phyloP scores from a whole-genome alignment of 2,329 filamentous ascomycete species.

The Alternaria brassicicola region DNA sequence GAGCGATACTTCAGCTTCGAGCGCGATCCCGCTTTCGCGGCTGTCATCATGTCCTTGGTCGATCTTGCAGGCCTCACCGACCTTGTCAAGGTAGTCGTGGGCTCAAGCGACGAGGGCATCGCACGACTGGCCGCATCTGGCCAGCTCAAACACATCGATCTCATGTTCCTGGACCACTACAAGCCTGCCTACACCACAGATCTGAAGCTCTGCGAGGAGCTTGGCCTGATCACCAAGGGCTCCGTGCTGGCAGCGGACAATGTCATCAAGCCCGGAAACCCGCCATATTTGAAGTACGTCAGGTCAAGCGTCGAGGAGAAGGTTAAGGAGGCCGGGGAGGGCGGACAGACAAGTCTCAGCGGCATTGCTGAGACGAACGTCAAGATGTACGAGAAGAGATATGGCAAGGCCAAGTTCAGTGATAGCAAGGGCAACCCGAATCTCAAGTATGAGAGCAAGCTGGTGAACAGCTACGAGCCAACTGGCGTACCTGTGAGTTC shows the following conservation, averaged over 20 bases:
- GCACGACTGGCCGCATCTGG: slow-evolving; percentile 63
- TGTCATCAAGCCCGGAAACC: slow-evolving; percentile 73
- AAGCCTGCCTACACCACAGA: slow-evolving; percentile 78
- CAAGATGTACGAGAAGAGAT: slow-evolving; percentile 57
- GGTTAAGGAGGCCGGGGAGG: slow-evolving; percentile 47
- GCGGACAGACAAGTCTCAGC: slow-evolving; percentile 44
- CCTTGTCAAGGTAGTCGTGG: slow-evolving; percentile 73
- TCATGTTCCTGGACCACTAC: slow-evolving; percentile 82
- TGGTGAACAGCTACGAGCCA: slow-evolving; percentile 70
- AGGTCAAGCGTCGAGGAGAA: slow-evolving; percentile 69
- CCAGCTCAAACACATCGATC: slow-evolving; percentile 65
- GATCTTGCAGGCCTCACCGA: slow-evolving; percentile 75
- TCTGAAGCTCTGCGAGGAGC: slow-evolving; percentile 75
- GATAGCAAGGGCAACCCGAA: slow-evolving; percentile 64
- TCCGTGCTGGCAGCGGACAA: slow-evolving; percentile 72
- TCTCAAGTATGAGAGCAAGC: slow-evolving; percentile 68
- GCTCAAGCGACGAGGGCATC: slow-evolving; percentile 70
- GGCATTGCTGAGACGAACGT: slow-evolving; percentile 55
- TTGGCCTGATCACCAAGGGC: slow-evolving; percentile 68
- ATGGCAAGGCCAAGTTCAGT: slow-evolving; percentile 54
- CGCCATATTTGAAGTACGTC: slow-evolving; percentile 73
- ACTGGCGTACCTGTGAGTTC: slow-evolving; percentile 67
- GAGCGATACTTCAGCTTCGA: slow-evolving; percentile 74
- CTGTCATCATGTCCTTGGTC: slow-evolving; percentile 70
- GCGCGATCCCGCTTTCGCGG: slow-evolving; percentile 74